phyloP scores from a whole-genome alignment of 1,284 basidiomycete species.

The Meira nashicola region DNA sequence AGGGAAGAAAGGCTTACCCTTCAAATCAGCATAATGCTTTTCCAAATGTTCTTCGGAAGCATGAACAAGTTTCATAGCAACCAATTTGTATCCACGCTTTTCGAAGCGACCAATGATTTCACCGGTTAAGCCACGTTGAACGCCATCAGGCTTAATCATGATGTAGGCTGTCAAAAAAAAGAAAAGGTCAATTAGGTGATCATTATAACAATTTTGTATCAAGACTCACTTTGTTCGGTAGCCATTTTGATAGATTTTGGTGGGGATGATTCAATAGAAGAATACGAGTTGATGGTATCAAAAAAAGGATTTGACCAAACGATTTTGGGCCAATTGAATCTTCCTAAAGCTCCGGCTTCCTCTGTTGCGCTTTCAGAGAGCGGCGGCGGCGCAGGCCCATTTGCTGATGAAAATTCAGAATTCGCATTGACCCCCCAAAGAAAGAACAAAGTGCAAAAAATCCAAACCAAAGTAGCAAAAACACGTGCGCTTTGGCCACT shows the following conservation, averaged over 20 bases:
- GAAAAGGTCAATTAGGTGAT: not conserved
- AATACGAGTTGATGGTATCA: not conserved
- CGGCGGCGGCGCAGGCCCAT: no score
- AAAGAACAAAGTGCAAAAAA: no score
- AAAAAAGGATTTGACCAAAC: no score
- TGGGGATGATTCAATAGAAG: no score
- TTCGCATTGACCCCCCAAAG: no score
- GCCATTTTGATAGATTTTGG: constrained; percentile 35
- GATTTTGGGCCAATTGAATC: no score
- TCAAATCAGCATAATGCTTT: constrained; percentile 52
- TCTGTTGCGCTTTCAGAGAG: no score
- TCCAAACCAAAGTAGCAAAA: no score
- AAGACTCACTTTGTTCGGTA: constrained; percentile 44
- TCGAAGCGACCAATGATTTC: constrained; percentile 52
- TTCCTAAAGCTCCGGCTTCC: no score
- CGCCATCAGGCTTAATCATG: constrained; percentile 53
- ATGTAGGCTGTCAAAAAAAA: constrained; percentile 34
- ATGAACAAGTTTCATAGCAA: constrained; percentile 49
- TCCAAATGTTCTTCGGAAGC: constrained; percentile 50
- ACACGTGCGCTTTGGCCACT: no score
- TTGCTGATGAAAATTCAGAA: no score
- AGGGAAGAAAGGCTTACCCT: constrained; percentile 53
- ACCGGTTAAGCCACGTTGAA: constrained; percentile 47
- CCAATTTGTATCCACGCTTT: constrained; percentile 44
- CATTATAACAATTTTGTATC: not conserved